Evolutionary conservation across 352 stramenopile species (phyloP), one percentile per base, ranked within the genome.

Genomic region (Paralagenidium karlingii): DNA sequence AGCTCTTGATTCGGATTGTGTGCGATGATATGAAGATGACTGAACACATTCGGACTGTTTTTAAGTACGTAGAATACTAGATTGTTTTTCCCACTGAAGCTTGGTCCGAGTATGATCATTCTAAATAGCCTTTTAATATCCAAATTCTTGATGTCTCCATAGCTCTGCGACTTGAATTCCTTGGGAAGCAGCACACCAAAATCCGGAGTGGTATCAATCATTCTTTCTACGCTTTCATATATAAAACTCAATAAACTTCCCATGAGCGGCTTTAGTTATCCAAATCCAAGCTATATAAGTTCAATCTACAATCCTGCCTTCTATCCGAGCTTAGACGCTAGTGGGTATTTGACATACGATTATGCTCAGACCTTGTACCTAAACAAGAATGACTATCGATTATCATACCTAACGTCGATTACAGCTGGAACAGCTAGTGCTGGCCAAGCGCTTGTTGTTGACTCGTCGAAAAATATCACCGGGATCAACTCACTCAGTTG

Each of bases 221-320:
- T 55, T 21, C n/a, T n/a, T n/a, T n/a, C n/a, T n/a, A n/a, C n/a
- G n/a, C n/a, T n/a, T n/a, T n/a, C 31, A n/a, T 53, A 53, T 53
- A 53, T 53, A 49, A 38, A 13, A 26, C 18, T 11, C 30, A 18
- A 45, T 19, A 53, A 49, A 53, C 38, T 49, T 53, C 40, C 32
- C 28, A 43, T 38, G 27, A 38, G 26, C 18, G 46, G 40, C 20
- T 53, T 53, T 30, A 40, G 32, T 30, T 49, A 49, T 44, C 40
- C 47, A 5, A 34, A 38, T 8, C 47, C 47, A 25, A 51, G 16
- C 25, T 46, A 48, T 31, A 2, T 11, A 16, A 43, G 22, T 3
- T n/a, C 40, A 18, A 54, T 49, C n/a, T 51, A 55, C 33, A 49
- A 54, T 25, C 42, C 40, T 21, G 34, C 32, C 21, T 54, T 54